Conservation (phyloP, 2,329 filamentous ascomycete genomes). For the Pestalotiopsis sp. region DNA sequence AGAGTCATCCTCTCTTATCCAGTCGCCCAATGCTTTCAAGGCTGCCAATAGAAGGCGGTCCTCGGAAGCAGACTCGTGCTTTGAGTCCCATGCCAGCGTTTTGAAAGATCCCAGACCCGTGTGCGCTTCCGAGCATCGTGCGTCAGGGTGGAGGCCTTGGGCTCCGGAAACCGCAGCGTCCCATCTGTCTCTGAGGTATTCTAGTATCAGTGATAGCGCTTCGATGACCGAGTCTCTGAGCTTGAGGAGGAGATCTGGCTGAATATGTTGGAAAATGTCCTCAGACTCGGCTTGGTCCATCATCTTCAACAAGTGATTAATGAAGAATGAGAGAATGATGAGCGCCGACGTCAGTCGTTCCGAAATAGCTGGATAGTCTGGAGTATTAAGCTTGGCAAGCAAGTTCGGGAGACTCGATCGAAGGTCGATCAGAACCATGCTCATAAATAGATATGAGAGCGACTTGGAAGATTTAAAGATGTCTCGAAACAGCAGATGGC, state of each 20-base stretch:
- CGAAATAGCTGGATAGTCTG: conserved; percentile 53
- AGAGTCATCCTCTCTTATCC: conserved; percentile 72
- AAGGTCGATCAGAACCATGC: conserved; percentile 67
- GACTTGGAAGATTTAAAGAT: conserved; percentile 48
- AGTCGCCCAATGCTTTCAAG: conserved; percentile 61
- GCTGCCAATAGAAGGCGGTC: conserved; percentile 64
- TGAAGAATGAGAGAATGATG: conserved; percentile 63
- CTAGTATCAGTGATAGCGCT: conserved; percentile 63
- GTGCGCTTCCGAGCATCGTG: conserved; percentile 46
- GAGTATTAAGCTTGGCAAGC: conserved; percentile 58
- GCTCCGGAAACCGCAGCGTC: conserved; percentile 66
- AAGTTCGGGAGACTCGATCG: conserved; percentile 64
- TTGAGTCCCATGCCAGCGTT: conserved; percentile 62
- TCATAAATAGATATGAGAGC: conserved; percentile 64
- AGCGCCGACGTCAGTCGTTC: conserved; percentile 62
- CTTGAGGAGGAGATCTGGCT: conserved; percentile 63
- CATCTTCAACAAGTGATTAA: conserved; percentile 57
- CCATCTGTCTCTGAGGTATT: conserved; percentile 72
- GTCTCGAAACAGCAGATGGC: conserved; percentile 55
- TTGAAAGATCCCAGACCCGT: conserved; percentile 47
- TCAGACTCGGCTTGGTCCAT: conserved; percentile 39
- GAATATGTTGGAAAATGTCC: conserved; percentile 44
- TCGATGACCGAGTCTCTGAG: conserved; percentile 63
- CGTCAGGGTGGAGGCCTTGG: conserved; percentile 61
- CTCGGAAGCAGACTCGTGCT: conserved; percentile 46